Conservation (phyloP, 2,329 filamentous ascomycete species). For the Emergomyces orientalis region DNA sequence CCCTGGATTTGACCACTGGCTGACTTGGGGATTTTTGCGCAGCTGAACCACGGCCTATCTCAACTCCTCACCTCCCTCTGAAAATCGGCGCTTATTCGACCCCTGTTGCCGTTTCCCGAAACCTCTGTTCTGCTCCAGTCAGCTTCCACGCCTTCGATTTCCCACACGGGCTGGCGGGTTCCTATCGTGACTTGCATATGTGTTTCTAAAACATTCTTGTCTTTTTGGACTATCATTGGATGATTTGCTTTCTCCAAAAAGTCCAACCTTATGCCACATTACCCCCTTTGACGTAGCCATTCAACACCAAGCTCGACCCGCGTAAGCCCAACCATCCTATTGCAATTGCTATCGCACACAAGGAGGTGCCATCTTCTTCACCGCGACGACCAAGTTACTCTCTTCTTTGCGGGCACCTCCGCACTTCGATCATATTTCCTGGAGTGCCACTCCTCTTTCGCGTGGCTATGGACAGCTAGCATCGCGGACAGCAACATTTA, state of each 20-base stretch:
- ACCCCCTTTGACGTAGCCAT: neutral
- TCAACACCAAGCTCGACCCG: slow-evolving; percentile 1
- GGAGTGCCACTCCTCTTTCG: neutral
- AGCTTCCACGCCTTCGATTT: neutral
- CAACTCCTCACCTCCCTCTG: neutral
- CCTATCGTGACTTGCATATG: slow-evolving; percentile 6
- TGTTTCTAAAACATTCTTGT: slow-evolving; percentile 3
- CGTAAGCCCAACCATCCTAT: neutral
- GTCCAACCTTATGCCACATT: neutral
- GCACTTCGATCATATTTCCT: neutral
- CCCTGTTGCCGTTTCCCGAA: neutral
- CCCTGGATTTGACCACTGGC: neutral
- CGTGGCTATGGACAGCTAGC: slow-evolving; percentile 5
- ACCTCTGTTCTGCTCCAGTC: slow-evolving; percentile 3
- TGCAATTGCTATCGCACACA: neutral
- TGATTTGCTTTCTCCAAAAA: neutral
- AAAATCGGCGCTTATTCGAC: slow-evolving; percentile 6
- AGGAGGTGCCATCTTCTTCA: neutral
- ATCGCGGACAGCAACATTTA: neutral
- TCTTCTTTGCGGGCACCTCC: neutral
- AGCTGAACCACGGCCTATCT: slow-evolving; percentile 2
- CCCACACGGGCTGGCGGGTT: neutral
- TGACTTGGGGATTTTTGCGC: neutral
- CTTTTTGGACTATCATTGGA: slow-evolving; percentile 4
- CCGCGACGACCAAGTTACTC: neutral